These are phyloP conservation scores for Leccinellum luteum DNA, from an alignment of 768 basidiomycete genomes.

Conservation along the genomic window DNA sequence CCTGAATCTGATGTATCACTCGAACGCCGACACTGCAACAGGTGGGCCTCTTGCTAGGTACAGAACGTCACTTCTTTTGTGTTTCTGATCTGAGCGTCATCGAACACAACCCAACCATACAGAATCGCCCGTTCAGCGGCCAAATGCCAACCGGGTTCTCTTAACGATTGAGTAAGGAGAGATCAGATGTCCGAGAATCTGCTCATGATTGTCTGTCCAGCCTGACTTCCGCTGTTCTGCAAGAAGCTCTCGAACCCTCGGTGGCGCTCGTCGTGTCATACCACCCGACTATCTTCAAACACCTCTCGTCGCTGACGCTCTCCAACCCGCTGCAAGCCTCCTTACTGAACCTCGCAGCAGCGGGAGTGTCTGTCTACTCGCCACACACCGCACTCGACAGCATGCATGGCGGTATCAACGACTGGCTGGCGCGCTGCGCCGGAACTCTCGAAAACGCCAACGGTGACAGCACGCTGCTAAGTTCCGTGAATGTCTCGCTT, in stretches of 20 bases:
- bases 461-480: constrained; percentile 19
- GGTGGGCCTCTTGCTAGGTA: constrained; percentile 77
- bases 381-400: constrained; percentile 89
- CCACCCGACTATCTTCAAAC: constrained; percentile 82
- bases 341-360: constrained; percentile 74
- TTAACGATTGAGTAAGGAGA: constrained; percentile 67
- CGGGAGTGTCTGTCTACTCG: constrained; percentile 81
- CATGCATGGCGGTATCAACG: constrained; percentile 84
- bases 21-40: constrained; percentile 25
- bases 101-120: background rate
- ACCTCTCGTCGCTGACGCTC: constrained; percentile 73
- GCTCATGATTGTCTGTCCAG: constrained; percentile 40
- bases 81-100: constrained; percentile 3
- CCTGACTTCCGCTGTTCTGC: constrained; percentile 66
- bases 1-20: constrained; percentile 1
- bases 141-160: constrained; percentile 48
- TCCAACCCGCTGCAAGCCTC: constrained; percentile 75
- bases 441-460: constrained; percentile 34
- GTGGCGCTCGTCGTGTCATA: constrained; percentile 75
- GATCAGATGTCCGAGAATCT: constrained; percentile 3
- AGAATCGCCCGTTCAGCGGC: constrained; percentile 56
- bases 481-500: constrained; percentile 30
- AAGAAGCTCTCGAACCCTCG: constrained; percentile 61
- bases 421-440: constrained; percentile 73
- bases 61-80: constrained; percentile 12